phyloP scores from a whole-genome alignment of 1,139 yeast species.

The Diutina catenulata region DNA sequence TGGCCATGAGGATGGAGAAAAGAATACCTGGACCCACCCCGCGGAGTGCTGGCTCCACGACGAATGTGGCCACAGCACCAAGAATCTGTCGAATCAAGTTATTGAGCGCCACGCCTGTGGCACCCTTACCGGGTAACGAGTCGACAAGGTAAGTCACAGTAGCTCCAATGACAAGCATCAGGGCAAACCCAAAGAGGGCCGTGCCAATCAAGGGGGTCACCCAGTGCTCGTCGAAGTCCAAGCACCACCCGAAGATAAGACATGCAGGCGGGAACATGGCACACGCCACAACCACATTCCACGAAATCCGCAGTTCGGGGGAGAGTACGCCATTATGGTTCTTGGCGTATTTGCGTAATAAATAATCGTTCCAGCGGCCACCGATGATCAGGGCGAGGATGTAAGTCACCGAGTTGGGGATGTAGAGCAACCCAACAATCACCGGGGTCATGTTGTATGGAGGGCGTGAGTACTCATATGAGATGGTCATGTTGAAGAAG shows the following conservation, averaged over 20 bases:
- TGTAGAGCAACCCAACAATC: slow-evolving; percentile 63
- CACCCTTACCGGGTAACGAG: slow-evolving; percentile 78
- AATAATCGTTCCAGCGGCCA: slow-evolving; percentile 67
- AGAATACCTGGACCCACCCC: slow-evolving; percentile 65
- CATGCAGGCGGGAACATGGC: slow-evolving; percentile 51
- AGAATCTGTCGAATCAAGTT: slow-evolving; percentile 61
- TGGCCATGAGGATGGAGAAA: slow-evolving; percentile 52
- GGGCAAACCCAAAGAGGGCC: slow-evolving; percentile 69
- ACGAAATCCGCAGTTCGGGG: slow-evolving; percentile 73
- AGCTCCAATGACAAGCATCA: slow-evolving; percentile 77
- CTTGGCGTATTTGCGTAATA: slow-evolving; percentile 41
- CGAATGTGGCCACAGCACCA: slow-evolving; percentile 69
- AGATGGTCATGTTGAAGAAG: slow-evolving; percentile 63
- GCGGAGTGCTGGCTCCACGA: slow-evolving; percentile 52
- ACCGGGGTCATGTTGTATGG: slow-evolving; percentile 65
- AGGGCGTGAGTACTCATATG: slow-evolving; percentile 44
- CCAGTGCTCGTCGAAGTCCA: slow-evolving; percentile 59
- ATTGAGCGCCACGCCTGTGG: slow-evolving; percentile 79
- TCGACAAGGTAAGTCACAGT: slow-evolving; percentile 77
- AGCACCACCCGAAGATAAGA: slow-evolving; percentile 74
- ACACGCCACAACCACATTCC: slow-evolving; percentile 61
- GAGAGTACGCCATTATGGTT: slow-evolving; percentile 51
- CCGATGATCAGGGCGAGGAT: slow-evolving; percentile 63
- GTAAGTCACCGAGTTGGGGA: slow-evolving; percentile 76
- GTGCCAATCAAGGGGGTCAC: slow-evolving; percentile 69